phyloP scores from a whole-genome alignment of 768 basidiomycete genomes.

The Rhizopogon vesiculosus region DNA sequence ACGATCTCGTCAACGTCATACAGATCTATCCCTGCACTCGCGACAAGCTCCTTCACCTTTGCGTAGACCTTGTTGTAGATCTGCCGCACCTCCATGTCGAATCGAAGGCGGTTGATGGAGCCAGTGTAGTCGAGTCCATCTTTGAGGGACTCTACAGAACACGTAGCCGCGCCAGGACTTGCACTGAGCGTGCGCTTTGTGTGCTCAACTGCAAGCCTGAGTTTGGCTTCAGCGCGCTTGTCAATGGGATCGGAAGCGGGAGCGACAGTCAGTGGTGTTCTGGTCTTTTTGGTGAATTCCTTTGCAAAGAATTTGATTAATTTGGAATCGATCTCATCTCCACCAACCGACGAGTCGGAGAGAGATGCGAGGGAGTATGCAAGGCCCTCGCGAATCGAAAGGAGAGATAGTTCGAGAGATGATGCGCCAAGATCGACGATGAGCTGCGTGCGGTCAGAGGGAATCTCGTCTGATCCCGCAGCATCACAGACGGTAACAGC shows the following conservation, averaged over 20 bases:
- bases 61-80: conserved; percentile 55
- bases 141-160: conserved; percentile 91
- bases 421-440: conserved; percentile 80
- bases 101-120: conserved; percentile 51
- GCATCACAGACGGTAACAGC: conserved; percentile 61
- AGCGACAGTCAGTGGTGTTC: conserved; percentile 61
- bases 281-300: conserved; percentile 97
- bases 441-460: conserved; percentile 69
- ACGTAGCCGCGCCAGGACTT: conserved; percentile 80
- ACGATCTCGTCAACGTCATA: conserved; percentile 75
- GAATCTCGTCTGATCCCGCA: conserved; percentile 33
- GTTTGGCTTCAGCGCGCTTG: conserved; percentile 88
- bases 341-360: conserved; percentile 45
- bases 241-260: conserved; percentile 56
- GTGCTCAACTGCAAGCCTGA: conserved; percentile 88
- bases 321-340: conserved; percentile 72
- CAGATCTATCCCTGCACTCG: conserved; percentile 48
- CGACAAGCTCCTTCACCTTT: conserved; percentile 50
- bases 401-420: conserved; percentile 60
- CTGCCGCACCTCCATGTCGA: conserved; percentile 55
- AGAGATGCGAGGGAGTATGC: conserved; percentile 56
- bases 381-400: conserved; percentile 75
- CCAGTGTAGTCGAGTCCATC: conserved; percentile 90
- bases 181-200: conserved; percentile 93
- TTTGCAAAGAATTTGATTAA: conserved; percentile 89